phyloP scores from a whole-genome alignment of 1,284 basidiomycete genomes.

The Rhodotorula sp. region DNA sequence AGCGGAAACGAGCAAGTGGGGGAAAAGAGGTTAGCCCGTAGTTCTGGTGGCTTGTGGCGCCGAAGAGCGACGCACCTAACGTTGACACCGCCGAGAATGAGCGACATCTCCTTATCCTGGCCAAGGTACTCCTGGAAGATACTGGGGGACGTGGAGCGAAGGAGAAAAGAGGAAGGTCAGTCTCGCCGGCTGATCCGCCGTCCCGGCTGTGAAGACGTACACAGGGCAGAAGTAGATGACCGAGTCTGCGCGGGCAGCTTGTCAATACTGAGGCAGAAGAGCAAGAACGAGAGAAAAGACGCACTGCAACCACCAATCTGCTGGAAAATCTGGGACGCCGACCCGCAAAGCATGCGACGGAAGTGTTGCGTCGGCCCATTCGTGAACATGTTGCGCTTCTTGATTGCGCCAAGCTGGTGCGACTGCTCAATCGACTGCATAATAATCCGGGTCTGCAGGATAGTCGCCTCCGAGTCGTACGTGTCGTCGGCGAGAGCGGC shows the following conservation, averaged over 20 bases:
- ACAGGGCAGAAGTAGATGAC: not conserved
- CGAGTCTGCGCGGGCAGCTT: not conserved
- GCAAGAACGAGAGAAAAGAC: constrained; percentile 46
- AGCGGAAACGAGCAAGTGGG: not conserved
- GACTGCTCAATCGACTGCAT: constrained; percentile 52
- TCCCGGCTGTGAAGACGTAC: too few species aligned
- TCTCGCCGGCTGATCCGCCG: not conserved
- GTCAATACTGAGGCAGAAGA: not conserved
- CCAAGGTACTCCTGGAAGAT: constrained; percentile 55
- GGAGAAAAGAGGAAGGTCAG: constrained; percentile 36
- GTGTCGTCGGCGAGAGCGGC: constrained; percentile 51
- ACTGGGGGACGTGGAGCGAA: constrained; percentile 47
- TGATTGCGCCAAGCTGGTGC: constrained; percentile 28
- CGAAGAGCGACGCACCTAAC: constrained; percentile 40
- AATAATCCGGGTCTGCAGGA: constrained; percentile 51
- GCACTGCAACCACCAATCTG: constrained; percentile 57
- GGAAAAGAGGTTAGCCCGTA: not conserved
- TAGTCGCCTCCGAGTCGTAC: constrained; percentile 49
- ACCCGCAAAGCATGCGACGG: constrained; percentile 54
- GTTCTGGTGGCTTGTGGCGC: not conserved
- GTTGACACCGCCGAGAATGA: constrained; percentile 58
- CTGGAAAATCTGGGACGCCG: constrained; percentile 57
- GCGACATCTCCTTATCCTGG: constrained; percentile 50
- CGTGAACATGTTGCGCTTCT: constrained; percentile 52
- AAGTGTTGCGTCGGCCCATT: constrained; percentile 56